Conservation (phyloP, 169 alveolate species). For the Eimeria necatrix region DNA sequence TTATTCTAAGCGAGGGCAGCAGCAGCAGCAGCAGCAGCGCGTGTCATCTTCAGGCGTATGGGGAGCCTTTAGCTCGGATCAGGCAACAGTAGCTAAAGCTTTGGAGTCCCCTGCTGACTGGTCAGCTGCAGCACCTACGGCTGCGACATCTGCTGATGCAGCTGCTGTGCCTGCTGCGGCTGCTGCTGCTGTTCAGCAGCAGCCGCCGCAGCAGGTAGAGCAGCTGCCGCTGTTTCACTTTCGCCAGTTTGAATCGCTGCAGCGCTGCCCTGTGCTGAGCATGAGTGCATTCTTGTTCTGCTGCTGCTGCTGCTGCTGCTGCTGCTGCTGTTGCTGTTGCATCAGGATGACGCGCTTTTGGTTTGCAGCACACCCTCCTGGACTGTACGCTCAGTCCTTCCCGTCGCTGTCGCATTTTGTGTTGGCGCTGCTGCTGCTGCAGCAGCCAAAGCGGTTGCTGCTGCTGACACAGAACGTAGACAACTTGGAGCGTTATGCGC, state of each 20-base stretch:
- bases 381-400: slow-evolving; percentile 7
- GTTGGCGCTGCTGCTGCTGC: slow-evolving; percentile 73
- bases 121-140: slow-evolving; percentile 1
- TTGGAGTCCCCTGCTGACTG: slow-evolving; percentile 27
- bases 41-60: slow-evolving; percentile 51
- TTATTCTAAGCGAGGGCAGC: background rate
- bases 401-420: slow-evolving; percentile 69
- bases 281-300: background rate
- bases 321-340: slow-evolving; percentile 59
- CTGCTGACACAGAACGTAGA: slow-evolving; percentile 79
- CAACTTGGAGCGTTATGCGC: slow-evolving; percentile 59
- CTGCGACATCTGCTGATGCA: slow-evolving; percentile 10
- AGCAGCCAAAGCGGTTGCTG: slow-evolving; percentile 76
- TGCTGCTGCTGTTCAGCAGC: background rate
- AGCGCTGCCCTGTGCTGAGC: background rate
- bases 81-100: background rate
- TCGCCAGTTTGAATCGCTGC: background rate
- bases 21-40: slow-evolving; percentile 59
- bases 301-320: slow-evolving; percentile 63
- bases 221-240: background rate
- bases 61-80: slow-evolving; percentile 17
- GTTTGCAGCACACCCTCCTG: slow-evolving; percentile 74
- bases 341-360: slow-evolving; percentile 62
- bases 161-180: slow-evolving; percentile 25
- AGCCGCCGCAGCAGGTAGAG: background rate